These are phyloP conservation scores for Alternaria sp. DNA, from an alignment of 2,329 filamentous ascomycete species.

Conservation along the genomic window DNA sequence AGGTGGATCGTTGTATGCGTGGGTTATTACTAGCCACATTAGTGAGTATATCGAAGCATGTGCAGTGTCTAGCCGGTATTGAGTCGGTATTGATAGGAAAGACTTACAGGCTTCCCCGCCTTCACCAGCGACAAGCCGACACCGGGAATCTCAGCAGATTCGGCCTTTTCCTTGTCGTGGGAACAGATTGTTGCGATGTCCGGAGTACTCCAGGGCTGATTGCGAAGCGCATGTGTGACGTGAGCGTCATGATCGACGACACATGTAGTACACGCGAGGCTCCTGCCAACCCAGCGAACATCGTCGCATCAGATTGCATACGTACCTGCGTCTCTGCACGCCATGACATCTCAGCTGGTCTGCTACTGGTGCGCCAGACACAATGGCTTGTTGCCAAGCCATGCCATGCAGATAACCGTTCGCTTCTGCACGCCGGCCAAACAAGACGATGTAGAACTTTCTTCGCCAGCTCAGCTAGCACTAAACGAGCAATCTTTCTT, in stretches of 20 bases:
- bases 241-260: constrained; percentile 10
- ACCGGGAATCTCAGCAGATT: background rate
- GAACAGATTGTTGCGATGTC: background rate
- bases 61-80: background rate
- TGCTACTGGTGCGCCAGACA: constrained; percentile 6
- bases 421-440: constrained; percentile 38
- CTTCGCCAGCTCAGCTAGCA: constrained; percentile 38
- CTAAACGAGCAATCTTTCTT: constrained; percentile 33
- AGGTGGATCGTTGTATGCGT: background rate
- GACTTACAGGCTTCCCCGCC: background rate
- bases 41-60: background rate
- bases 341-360: constrained; percentile 16
- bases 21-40: background rate
- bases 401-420: constrained; percentile 38
- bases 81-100: background rate
- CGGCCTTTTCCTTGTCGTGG: background rate
- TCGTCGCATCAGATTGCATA: constrained; percentile 3
- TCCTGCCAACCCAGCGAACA: constrained; percentile 4
- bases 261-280: constrained; percentile 3
- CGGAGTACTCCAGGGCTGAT: background rate
- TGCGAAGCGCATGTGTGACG: constrained; percentile 11
- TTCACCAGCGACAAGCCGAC: background rate
- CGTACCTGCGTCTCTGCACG: constrained; percentile 10
- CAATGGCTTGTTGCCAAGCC: constrained; percentile 25
- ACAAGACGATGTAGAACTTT: constrained; percentile 28